Evolutionary conservation across 2,329 filamentous ascomycete species (phyloP), one percentile per base, ranked within the genome.

Genomic region (Penicillium sp.): DNA sequence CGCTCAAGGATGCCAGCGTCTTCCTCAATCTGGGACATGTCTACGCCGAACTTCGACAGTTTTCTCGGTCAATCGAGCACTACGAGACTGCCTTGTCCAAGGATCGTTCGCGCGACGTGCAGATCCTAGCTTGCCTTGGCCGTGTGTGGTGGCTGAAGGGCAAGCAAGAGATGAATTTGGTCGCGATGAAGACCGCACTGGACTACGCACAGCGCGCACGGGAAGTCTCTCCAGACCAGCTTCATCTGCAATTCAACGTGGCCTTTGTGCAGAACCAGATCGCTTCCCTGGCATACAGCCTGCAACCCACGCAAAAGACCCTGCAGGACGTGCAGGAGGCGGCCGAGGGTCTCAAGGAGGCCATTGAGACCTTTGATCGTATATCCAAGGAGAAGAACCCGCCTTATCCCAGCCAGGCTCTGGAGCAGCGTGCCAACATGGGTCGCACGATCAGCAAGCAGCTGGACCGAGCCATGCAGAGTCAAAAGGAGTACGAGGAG

Each of bases 381-480:
- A 79, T 87, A 45, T 81, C 83, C 1, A 78, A 79, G 56, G 75
- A 75, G 31, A 82, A 83, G 48, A 79, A 79, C 53, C 82, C 93
- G 3, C 95, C 93, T 0, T 98, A 96, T 70, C 93, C 92, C 6
- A 86, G 89, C 61, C 81, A 87, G 52, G 89, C 96, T 60, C 82
- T 98, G 31, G 92, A 97, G 69, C 89, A 95, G 72, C 89, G 95
- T 65, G 92, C 93, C 38, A 95, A 89, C 77, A 98, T 98, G 93
- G 91, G 89, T 57, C 85, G 96, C 68, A 98, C 95, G 1, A 89
- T 95, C 74, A 86, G 88, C 57, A 90, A 89, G 62, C 92, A 98
- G 69, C 81, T 98, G 10, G 89, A 95, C 63, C 84, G 90, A 62
- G 87, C 88, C 4, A 82, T 92, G 42, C 84, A 89, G 57, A 86